A percentile compares a stretch with the other conserved stretches of the same genome.
Conservation (phyloP, 2,329 filamentous ascomycete species). For the Aspergillus jensenii region DNA sequence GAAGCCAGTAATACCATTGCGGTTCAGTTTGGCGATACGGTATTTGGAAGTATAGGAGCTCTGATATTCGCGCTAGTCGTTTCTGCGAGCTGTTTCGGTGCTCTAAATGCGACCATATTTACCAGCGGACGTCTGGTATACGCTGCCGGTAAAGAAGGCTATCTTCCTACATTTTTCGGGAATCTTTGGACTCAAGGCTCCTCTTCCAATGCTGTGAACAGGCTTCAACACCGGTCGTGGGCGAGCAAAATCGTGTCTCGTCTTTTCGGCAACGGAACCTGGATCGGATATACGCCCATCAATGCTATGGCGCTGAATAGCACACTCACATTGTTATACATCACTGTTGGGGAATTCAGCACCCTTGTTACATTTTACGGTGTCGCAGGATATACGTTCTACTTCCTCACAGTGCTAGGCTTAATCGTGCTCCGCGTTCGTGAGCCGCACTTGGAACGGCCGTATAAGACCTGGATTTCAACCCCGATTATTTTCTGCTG, state of each 20-base stretch:
- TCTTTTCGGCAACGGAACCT: slow-evolving; percentile 73
- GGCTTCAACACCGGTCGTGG: slow-evolving; percentile 52
- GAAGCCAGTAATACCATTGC: slow-evolving; percentile 93
- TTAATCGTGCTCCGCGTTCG: slow-evolving; percentile 85
- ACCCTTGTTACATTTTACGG: slow-evolving; percentile 96
- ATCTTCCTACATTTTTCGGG: slow-evolving; percentile 80
- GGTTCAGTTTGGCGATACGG: slow-evolving; percentile 85
- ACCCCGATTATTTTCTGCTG: slow-evolving; percentile 99
- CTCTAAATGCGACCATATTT: slow-evolving; percentile 91
- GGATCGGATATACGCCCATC: slow-evolving; percentile 90
- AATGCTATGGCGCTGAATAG: slow-evolving; percentile 85
- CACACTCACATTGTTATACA: slow-evolving; percentile 70
- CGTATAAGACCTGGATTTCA: slow-evolving; percentile 94
- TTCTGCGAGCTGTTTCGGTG: slow-evolving; percentile 87
- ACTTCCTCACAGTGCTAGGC: slow-evolving; percentile 91
- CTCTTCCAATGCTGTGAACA: slow-evolving; percentile 29
- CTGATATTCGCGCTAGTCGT: slow-evolving; percentile 86
- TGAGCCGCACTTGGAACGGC: slow-evolving; percentile 83
- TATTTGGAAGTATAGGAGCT: slow-evolving; percentile 81
- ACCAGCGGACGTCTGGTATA: slow-evolving; percentile 91
- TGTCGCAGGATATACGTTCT: slow-evolving; percentile 95
- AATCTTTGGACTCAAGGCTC: slow-evolving; percentile 67
- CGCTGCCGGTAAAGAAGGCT: slow-evolving; percentile 91
- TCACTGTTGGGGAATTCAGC: slow-evolving; percentile 83
- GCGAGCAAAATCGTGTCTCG: slow-evolving; percentile 58